Evolutionary conservation across 257 asterid genomes (phyloP), one percentile per base, ranked within the genome.

Genomic region (Linaria vulgaris): DNA sequence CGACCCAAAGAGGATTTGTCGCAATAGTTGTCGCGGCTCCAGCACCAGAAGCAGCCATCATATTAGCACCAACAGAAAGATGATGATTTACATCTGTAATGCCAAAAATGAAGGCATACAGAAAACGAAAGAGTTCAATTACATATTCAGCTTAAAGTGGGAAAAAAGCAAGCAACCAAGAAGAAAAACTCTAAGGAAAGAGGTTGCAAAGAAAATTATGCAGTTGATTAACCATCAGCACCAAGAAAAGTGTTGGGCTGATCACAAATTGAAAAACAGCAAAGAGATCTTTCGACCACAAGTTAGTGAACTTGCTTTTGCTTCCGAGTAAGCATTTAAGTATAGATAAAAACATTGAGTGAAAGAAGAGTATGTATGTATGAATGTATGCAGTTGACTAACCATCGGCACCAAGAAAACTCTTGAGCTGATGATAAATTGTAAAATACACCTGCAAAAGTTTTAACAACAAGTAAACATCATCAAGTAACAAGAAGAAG

Each of bases 1-100:
- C 95, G 78, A 92, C 97, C 99, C 99, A 89, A 31, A 92, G 95
- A 70, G 99, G 99, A 79, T 89, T 92, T 61, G 91, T 92, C 39
- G 86, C 88, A 70, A 89, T 73, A 0, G 88, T 79, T 2, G 99
- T 92, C 15, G 90, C 96, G 71, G 94, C 96, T 64, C 98, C 98
- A 66, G 98, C 99, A 74, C 96, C 99, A 49, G 95, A 79, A 66
- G 99, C 99, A 76, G 99, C 96, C 59, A 87, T 54, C 97, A 92
- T 73, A 71, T 89, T 89, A 27, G 90, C 94, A 79, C 99, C 95
- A 65, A 92, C 13, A 0, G 99, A 81, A 63, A 92, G 94, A 66
- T 85, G 94, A 80, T 86, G 98, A 62, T 73, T 83, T 64, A 66
- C 85, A 77, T 83, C 99, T 92, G 72, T 44, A 76, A 51, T 69